phyloP scores from a whole-genome alignment of 1,284 basidiomycete genomes.

The Dichomitus squalens region DNA sequence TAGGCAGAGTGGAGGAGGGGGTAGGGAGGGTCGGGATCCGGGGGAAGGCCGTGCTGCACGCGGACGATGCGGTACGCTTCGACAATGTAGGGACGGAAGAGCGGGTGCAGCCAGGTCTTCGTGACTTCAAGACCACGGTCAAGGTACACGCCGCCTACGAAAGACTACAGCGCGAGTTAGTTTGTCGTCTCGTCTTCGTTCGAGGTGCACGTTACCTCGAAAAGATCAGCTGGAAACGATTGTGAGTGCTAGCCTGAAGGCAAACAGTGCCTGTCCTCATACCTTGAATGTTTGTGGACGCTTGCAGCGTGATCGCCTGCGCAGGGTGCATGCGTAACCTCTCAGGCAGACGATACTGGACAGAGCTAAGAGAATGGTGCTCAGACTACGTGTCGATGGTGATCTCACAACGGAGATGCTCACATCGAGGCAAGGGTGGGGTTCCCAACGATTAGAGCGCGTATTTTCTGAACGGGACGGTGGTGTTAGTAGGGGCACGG shows the following conservation, averaged over 20 bases:
- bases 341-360: conserved; percentile 62
- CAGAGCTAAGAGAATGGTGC: conserved; percentile 45
- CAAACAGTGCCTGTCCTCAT: conserved; percentile 17
- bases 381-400: not conserved
- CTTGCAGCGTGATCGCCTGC: conserved; percentile 66
- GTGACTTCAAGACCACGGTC: conserved; percentile 64
- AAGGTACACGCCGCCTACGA: conserved; percentile 70
- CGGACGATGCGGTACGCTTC: conserved; percentile 66
- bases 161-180: conserved; percentile 48
- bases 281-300: conserved; percentile 73
- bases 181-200: not conserved
- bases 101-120: conserved; percentile 56
- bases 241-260: not conserved
- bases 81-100: conserved; percentile 62
- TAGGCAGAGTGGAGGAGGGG: conserved; percentile 14
- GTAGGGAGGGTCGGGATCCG: conserved; percentile 32
- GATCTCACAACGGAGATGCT: conserved; percentile 26
- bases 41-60: conserved; percentile 60
- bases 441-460: conserved; percentile 72
- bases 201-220: conserved; percentile 56
- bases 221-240: conserved; percentile 61
- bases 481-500: not conserved
- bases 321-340: conserved; percentile 64
- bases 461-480: conserved; percentile 59
- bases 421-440: conserved; percentile 70